Evolutionary conservation across 2,329 filamentous ascomycete species (phyloP).

Genomic region (Aspergillus alliaceus): DNA sequence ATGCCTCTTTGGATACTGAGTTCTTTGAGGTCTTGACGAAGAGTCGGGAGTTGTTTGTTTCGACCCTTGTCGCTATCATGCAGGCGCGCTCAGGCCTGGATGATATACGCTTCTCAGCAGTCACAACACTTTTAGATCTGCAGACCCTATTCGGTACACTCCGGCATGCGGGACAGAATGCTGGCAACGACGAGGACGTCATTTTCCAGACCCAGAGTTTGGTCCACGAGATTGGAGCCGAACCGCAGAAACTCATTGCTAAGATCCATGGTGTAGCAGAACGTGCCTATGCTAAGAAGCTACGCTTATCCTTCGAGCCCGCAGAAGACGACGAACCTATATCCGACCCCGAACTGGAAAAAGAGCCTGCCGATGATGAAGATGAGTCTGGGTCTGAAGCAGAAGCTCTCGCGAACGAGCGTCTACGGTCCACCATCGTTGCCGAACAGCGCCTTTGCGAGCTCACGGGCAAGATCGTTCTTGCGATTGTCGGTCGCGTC

Average conservation of each 20-base stretch:
- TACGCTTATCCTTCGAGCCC: conserved; percentile 44
- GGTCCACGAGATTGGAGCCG: conserved; percentile 66
- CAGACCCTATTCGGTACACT: conserved; percentile 77
- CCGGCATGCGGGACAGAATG: conserved; percentile 49
- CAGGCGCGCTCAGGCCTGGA: conserved; percentile 61
- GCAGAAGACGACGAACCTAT: conserved; percentile 73
- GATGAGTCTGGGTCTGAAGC: conserved; percentile 31
- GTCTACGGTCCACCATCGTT: conserved; percentile 66
- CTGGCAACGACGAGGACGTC: conserved; percentile 44
- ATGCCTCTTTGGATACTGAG: conserved; percentile 60
- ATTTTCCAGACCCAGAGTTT: conserved; percentile 60
- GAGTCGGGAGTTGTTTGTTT: conserved; percentile 54
- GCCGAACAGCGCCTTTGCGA: conserved; percentile 86
- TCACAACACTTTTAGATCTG: conserved; percentile 76
- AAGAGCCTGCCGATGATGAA: conserved; percentile 50
- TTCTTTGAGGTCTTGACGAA: conserved; percentile 69
- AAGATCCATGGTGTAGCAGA: conserved; percentile 77
- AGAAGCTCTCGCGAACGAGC: conserved; percentile 48
- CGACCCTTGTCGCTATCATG: conserved; percentile 52
- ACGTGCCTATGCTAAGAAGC: conserved; percentile 71
- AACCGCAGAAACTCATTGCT: conserved; percentile 65
- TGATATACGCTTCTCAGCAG: conserved; percentile 72
- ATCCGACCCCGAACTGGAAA: conserved; percentile 62
- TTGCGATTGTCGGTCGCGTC: conserved; percentile 73
- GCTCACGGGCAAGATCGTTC: conserved; percentile 78